Evolutionary conservation across 2,329 filamentous ascomycete genomes (phyloP), one percentile per base, ranked within the genome.

Genomic region (Chaetomium sp.): DNA sequence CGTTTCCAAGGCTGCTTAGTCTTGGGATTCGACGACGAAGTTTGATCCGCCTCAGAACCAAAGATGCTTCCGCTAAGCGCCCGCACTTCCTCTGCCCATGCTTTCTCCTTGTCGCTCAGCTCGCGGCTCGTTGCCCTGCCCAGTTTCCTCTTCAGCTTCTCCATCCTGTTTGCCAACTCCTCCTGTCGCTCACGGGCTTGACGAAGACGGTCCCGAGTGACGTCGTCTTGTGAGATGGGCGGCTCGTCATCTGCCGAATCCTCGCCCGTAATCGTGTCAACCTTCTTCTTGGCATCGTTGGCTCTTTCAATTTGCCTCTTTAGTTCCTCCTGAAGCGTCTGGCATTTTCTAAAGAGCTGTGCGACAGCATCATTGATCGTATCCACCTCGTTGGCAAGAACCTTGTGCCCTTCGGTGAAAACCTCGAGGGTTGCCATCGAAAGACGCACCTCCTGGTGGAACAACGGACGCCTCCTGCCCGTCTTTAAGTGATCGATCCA

Each of bases 311-410:
- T 83, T 73, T 93, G 90, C 67, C 87, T 85, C 68, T 80, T 81
- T 50, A 93, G 81, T 72, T 93, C 90, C 21, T 81, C 79, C 70
- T 89, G 87, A 29, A 93, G 81, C 54, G 86, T 82, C 69, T 90
- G 84, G 67, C 90, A 91, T 62, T 87, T 83, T 29, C 87, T 82
- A 77, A 93, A 93, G 6, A 93, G 80, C 70, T 92, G 89, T 1
- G 90, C 85, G 0, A 89, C 90, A 1, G 89, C 90, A 51, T 85
- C 79, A 19, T 90, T 89, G 12, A 93, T 81, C 12, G 81, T 82
- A 69, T 89, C 82, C 0, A 89, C 92, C 75, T 93, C 90, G 10
- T 84, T 83, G 67, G 87, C 87, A 6, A 93, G 80, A 5, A 90
- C 80, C 72, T 89, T 87, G 74, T 94, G 91, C 0, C 87, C 87